phyloP scores from a whole-genome alignment of 2,329 filamentous ascomycete species.

The Corinectria fuckeliana region DNA sequence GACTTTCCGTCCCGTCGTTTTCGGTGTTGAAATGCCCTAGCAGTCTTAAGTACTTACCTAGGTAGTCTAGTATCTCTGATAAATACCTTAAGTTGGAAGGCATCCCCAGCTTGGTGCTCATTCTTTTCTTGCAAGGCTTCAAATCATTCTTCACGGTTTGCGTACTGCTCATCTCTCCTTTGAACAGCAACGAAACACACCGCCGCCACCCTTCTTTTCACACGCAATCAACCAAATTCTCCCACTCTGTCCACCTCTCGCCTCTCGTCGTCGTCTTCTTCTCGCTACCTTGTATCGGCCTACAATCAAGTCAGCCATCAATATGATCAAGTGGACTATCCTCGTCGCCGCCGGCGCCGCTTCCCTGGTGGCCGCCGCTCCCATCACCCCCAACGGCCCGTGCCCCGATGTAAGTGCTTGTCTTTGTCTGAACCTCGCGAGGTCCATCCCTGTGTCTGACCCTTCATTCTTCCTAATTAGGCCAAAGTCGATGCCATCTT shows the following conservation, averaged over 20 bases:
- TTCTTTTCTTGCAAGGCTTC: background rate
- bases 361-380: conserved; percentile 31
- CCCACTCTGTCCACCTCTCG: background rate
- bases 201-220: background rate
- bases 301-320: background rate
- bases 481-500: conserved; percentile 52
- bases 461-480: conserved; percentile 31
- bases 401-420: conserved; percentile 41
- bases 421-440: background rate
- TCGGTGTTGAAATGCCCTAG: background rate
- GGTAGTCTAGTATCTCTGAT: too few relatives aligned
- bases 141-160: background rate
- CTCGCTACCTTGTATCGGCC: background rate
- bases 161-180: conserved; percentile 10
- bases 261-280: too few relatives aligned
- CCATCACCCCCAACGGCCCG: conserved; percentile 44
- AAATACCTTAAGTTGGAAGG: conserved; percentile 14
- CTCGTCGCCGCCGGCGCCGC: conserved; percentile 26
- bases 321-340: conserved; percentile 33
- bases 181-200: background rate
- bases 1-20: background rate
- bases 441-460: conserved; percentile 6
- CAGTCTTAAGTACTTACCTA: too few relatives aligned
- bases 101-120: background rate
- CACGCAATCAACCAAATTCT: background rate